Evolutionary conservation across 2,329 filamentous ascomycete genomes (phyloP).

Genomic region (Aspergillus thermomutatus): DNA sequence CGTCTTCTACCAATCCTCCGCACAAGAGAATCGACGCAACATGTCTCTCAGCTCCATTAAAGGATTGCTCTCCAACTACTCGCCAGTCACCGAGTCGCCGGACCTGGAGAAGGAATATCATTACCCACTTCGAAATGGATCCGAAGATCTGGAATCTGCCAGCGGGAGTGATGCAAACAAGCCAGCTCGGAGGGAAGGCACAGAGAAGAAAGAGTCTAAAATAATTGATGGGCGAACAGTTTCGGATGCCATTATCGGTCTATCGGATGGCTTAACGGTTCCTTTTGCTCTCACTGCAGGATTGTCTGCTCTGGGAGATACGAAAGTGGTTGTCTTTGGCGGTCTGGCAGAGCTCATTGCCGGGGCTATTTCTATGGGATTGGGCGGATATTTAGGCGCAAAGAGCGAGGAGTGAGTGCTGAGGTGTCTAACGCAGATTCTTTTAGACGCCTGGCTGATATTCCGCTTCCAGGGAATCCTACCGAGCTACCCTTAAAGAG

Average conservation of each 20-base stretch:
- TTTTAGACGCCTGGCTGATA: background rate
- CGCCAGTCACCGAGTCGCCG: constrained; percentile 14
- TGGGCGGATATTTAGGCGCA: constrained; percentile 70
- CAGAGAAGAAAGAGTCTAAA: constrained; percentile 24
- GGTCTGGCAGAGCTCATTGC: constrained; percentile 73
- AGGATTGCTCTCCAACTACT: constrained; percentile 30
- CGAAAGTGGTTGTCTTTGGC: constrained; percentile 65
- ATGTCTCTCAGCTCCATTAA: constrained; percentile 32
- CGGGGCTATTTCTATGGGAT: constrained; percentile 73
- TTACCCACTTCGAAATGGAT: constrained; percentile 12
- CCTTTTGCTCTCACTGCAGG: constrained; percentile 77
- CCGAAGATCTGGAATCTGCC: constrained; percentile 13
- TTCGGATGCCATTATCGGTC: constrained; percentile 67
- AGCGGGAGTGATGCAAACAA: constrained; percentile 13
- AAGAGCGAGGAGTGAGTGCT: constrained; percentile 40
- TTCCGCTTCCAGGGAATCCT: constrained; percentile 31
- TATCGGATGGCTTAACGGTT: constrained; percentile 75
- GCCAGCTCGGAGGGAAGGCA: constrained; percentile 3
- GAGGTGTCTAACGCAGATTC: background rate
- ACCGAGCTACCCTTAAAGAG: constrained; percentile 37
- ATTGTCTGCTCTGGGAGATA: constrained; percentile 59
- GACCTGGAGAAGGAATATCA: constrained; percentile 29
- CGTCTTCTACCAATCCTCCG: background rate
- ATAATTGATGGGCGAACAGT: constrained; percentile 37
- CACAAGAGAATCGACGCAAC: background rate